A percentile compares a stretch with the other conserved stretches of the same genome.
Conservation (phyloP, 2,329 filamentous ascomycete species). For the Fonsecaea multimorphosa region DNA sequence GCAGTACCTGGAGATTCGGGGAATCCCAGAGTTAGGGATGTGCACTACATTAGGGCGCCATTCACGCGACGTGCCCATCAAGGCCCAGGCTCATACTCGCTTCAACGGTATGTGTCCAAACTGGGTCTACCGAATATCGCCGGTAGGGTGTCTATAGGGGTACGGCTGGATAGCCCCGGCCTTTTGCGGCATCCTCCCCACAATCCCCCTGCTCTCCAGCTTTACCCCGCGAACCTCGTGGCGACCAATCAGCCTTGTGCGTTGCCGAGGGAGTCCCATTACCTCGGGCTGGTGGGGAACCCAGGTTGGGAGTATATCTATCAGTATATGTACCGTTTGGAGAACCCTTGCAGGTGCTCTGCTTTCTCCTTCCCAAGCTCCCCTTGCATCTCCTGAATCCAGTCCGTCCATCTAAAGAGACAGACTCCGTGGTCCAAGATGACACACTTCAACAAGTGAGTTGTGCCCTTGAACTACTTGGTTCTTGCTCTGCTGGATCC, state of each 20-base stretch:
- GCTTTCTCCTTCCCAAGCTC: background rate
- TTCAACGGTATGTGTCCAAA: background rate
- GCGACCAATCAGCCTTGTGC: constrained; percentile 1
- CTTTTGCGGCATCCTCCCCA: background rate
- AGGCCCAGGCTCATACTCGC: background rate
- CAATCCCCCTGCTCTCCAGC: constrained; percentile 4
- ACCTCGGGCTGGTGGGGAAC: constrained; percentile 1
- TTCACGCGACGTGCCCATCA: background rate
- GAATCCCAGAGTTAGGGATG: background rate
- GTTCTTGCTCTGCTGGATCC: background rate
- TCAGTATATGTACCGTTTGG: background rate
- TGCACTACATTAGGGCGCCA: too few relatives aligned
- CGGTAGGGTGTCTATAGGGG: background rate
- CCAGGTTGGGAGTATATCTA: background rate
- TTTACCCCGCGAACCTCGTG: constrained; percentile 9
- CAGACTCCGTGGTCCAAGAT: constrained; percentile 3
- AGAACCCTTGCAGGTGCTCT: background rate
- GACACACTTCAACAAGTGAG: constrained; percentile 21
- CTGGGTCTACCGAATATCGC: background rate
- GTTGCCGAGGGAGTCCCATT: background rate
- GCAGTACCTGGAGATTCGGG: background rate
- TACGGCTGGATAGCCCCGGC: background rate
- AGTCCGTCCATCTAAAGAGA: background rate
- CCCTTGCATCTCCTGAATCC: background rate
- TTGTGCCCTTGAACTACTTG: background rate